Evolutionary conservation across 179 eudicot species (phyloP), one percentile per base, ranked within the genome.

Genomic region (Beta lomatogona): DNA sequence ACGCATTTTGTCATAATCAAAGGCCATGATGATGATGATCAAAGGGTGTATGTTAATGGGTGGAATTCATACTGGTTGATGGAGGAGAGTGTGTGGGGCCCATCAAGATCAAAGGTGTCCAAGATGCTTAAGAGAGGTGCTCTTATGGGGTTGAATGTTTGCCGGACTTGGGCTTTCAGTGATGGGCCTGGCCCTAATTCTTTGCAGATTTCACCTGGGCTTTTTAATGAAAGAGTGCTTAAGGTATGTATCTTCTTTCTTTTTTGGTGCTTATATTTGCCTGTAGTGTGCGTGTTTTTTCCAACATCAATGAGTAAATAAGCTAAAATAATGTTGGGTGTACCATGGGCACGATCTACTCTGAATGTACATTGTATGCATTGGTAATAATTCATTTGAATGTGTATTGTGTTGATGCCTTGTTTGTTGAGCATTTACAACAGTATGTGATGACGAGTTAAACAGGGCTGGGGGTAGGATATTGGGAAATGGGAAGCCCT

Each of bases 91-190:
- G 82, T 76, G 77, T 68, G 79, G 63, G 87, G 45, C 21, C 79
- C 85, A 3, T 82, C 87, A 5, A 71, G 87, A 69, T 71, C 82
- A 0, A 80, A 78, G 77, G 91, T 89, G 5, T 81, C 89, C 1
- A 79, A 41, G 76, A 85, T 89, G 88, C 83, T 90, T 22, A 82
- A 79, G 81, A 82, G 73, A 79, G 93, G 82, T 64, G 80, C 90
- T 76, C 59, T 80, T 28, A 84, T 87, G 89, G 93, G 93, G 8
- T 70, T 90, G 85, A 87, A 83, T 73, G 90, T 89, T 74, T 89
- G 91, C 77, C 75, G 93, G 14, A 89, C 93, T 74, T 90, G 93
- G 91, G 93, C 90, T 77, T 90, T 90, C 70, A 89, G 88, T 77
- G 91, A 89, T 67, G 93, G 93, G 4, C 89, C 85, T 73, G 82